Evolutionary conservation across 305 asterid genomes (phyloP).

Genomic region (Fraxinus platypoda): DNA sequence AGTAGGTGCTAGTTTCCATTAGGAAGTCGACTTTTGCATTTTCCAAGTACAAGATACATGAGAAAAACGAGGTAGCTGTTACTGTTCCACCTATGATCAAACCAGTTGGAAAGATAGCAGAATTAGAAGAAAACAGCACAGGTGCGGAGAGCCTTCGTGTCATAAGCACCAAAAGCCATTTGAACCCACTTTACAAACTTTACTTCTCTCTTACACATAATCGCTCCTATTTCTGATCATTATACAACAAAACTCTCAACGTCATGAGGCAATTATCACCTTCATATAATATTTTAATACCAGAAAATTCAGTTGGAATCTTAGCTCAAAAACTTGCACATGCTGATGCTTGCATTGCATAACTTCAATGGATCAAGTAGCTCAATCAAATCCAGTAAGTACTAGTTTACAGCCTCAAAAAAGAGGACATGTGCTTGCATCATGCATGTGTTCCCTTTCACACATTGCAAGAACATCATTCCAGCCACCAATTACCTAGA

Average conservation of each 20-base stretch:
- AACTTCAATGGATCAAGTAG: conserved; percentile 13
- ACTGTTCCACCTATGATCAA: conserved; percentile 12
- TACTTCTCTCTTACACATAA: conserved; percentile 16
- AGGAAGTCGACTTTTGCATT: not conserved
- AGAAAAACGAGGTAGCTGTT: conserved; percentile 13
- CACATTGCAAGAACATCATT: conserved; percentile 75
- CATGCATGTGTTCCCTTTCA: conserved; percentile 87
- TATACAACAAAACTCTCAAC: conserved; percentile 21
- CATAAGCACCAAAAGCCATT: conserved; percentile 17
- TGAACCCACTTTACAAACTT: conserved; percentile 23
- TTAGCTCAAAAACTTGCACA: conserved; percentile 16
- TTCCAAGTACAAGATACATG: conserved; percentile 16
- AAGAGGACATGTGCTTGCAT: conserved; percentile 95
- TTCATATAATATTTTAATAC: conserved; percentile 20
- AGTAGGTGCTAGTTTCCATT: conserved; percentile 6
- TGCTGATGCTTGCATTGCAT: conserved; percentile 20
- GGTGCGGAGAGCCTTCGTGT: not conserved
- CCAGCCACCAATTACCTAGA: conserved; percentile 87
- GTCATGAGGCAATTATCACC: conserved; percentile 31
- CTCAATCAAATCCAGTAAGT: not conserved
- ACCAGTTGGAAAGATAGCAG: conserved; percentile 27
- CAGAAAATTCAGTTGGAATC: conserved; percentile 17
- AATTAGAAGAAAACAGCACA: conserved; percentile 11
- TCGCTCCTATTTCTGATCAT: conserved; percentile 27
- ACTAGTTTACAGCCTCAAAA: conserved; percentile 71